These are phyloP conservation scores for Wilhelminamyces savonicus DNA, from an alignment of 805 yeast genomes.

Conservation along the genomic window DNA sequence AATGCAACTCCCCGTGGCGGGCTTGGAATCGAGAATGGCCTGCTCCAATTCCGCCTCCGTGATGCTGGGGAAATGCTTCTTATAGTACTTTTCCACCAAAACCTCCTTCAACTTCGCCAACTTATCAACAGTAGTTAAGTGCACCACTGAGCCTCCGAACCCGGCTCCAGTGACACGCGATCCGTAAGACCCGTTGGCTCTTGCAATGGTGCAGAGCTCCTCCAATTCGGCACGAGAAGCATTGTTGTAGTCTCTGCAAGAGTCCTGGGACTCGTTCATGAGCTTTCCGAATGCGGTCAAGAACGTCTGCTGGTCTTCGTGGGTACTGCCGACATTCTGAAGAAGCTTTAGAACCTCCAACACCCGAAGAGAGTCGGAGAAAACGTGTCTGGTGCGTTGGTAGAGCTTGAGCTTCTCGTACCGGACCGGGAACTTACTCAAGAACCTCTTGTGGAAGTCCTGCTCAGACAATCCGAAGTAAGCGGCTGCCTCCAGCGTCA, in stretches of 20 bases:
- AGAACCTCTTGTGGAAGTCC: conserved; percentile 39
- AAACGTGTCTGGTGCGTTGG: conserved; percentile 58
- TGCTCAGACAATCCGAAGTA: conserved; percentile 36
- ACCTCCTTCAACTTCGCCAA: conserved; percentile 33
- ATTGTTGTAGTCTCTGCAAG: conserved; percentile 43
- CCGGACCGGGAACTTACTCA: conserved; percentile 49
- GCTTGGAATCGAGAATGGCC: conserved; percentile 50
- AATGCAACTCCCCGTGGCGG: conserved; percentile 47
- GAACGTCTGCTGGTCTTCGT: conserved; percentile 22
- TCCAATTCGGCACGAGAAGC: conserved; percentile 34
- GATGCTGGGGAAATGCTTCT: conserved; percentile 41
- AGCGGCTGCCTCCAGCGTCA: conserved; percentile 41
- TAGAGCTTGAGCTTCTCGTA: conserved; percentile 51
- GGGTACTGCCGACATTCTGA: conserved; percentile 9
- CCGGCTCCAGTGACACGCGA: conserved; percentile 78
- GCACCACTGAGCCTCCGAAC: conserved; percentile 72
- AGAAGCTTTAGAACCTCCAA: conserved; percentile 42
- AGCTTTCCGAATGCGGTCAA: conserved; percentile 43
- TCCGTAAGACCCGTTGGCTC: conserved; percentile 52
- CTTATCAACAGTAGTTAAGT: conserved; percentile 44
- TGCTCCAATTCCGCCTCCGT: conserved; percentile 38
- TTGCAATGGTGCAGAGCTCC: conserved; percentile 38
- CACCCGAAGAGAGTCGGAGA: conserved; percentile 55
- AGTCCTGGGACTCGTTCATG: conserved; percentile 54
- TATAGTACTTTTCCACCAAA: conserved; percentile 46